A percentile compares a stretch with the other conserved stretches of the same genome.
Conservation (phyloP, 2,329 filamentous ascomycete genomes). For the Fusarium brachygibbosum region DNA sequence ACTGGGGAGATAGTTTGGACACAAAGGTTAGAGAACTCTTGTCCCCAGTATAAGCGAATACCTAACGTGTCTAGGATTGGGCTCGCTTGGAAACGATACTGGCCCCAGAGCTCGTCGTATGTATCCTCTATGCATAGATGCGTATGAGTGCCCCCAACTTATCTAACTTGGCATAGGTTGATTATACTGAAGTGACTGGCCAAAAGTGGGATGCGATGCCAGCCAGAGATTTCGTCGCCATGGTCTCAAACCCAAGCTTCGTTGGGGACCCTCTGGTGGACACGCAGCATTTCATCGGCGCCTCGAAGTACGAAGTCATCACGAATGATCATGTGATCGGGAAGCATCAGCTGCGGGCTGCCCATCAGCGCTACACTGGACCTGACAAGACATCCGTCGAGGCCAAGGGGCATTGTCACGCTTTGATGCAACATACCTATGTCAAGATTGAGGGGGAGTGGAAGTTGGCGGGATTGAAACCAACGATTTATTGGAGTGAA, state of each 20-base stretch:
- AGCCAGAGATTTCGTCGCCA: slow-evolving; percentile 12
- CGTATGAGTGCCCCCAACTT: background rate
- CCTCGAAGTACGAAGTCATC: background rate
- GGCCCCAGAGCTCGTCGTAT: background rate
- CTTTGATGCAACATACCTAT: slow-evolving; percentile 18
- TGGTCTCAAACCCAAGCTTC: slow-evolving; percentile 6
- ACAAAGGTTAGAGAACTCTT: background rate
- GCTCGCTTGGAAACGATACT: background rate
- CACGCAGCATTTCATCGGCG: slow-evolving; percentile 17
- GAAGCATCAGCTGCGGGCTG: slow-evolving; percentile 10
- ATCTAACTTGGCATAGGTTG: background rate
- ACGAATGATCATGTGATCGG: background rate
- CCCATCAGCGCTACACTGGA: slow-evolving; percentile 12
- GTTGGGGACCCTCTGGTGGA: slow-evolving; percentile 8
- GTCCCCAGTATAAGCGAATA: fast-evolving
- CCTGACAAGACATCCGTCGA: slow-evolving; percentile 1
- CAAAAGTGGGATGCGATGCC: slow-evolving; percentile 12
- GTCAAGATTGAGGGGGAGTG: background rate
- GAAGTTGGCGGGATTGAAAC: slow-evolving; percentile 14
- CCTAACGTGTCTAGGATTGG: slow-evolving; percentile 3
- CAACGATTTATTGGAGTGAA: slow-evolving; percentile 12
- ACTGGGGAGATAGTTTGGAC: slow-evolving; percentile 12
- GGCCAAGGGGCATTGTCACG: slow-evolving; percentile 11
- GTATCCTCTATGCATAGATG: background rate
- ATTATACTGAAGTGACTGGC: background rate